Conservation (phyloP, 1,139 yeast species). For the Hyphopichia fennica region DNA sequence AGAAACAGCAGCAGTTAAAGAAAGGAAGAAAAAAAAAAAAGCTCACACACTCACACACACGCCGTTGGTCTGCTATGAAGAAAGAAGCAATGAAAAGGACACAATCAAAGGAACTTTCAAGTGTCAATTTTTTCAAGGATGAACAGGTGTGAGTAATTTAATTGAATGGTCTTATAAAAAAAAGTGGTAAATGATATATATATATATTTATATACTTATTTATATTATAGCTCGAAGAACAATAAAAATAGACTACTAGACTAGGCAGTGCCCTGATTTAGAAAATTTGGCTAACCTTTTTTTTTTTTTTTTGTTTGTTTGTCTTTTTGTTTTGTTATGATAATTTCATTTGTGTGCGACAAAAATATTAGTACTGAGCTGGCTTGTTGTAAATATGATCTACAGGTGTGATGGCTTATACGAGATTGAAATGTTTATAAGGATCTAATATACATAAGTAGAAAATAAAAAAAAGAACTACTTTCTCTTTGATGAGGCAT, state of each 20-base stretch:
- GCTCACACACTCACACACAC: no score
- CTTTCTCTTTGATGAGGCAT: conserved; percentile 48
- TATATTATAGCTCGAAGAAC: no score
- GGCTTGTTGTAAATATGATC: background rate
- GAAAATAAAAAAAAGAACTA: background rate
- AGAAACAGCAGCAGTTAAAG: background rate
- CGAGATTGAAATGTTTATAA: background rate
- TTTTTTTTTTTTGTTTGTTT: background rate
- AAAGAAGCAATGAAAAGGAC: no score
- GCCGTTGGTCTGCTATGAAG: no score
- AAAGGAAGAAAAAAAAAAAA: background rate
- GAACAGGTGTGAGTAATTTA: no score
- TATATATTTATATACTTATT: no score
- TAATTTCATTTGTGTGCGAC: background rate
- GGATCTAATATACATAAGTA: background rate
- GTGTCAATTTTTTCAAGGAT: no score
- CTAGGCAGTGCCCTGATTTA: conserved; percentile 1
- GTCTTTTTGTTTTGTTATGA: background rate
- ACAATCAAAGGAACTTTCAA: no score
- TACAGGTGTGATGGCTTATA: background rate
- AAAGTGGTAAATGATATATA: no score
- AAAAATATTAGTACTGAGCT: background rate
- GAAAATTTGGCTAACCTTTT: background rate
- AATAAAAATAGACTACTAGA: background rate
- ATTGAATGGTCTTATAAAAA: no score